Percentiles rank a stretch among this genome's conserved stretches.
These are phyloP conservation scores for Pycnococcus provasolii DNA, from an alignment of 139 green algal species.

Conservation along the genomic window DNA sequence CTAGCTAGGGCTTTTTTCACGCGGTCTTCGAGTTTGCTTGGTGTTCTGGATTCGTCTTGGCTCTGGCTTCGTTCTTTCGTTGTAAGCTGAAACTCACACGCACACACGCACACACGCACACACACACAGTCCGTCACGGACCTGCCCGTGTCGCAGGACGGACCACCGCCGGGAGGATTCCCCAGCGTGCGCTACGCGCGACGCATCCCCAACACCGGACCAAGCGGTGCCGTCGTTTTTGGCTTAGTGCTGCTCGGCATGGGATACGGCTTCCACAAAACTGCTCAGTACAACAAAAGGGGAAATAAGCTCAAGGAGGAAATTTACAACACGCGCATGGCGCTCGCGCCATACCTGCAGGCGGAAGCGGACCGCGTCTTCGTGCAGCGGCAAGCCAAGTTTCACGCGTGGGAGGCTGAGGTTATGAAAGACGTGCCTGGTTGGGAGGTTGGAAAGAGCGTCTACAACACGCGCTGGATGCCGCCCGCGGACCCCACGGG, in stretches of 20 bases:
- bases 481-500: constrained; percentile 7
- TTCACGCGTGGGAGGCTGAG: constrained; percentile 20
- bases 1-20: no score
- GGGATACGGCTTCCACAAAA: constrained; percentile 75
- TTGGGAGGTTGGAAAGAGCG: constrained; percentile 21
- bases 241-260: constrained; percentile 58
- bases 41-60: no score
- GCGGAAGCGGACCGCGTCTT: constrained; percentile 63
- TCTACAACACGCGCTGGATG: constrained; percentile 20
- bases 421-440: constrained; percentile 30
- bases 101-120: no score
- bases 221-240: constrained; percentile 72
- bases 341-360: constrained; percentile 56
- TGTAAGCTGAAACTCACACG: no score
- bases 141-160: constrained; percentile 75
- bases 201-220: constrained; percentile 69
- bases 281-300: constrained; percentile 44
- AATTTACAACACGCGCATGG: constrained; percentile 35
- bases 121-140: constrained; percentile 68
- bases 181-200: constrained; percentile 73
- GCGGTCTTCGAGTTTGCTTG: no score
- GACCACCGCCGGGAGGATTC: constrained; percentile 76
- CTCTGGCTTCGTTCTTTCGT: no score
- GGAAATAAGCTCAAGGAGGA: constrained; percentile 36
- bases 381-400: constrained; percentile 10